These are phyloP conservation scores for Pseudocercospora cruenta DNA, from an alignment of 2,329 filamentous ascomycete species.

Conservation along the genomic window DNA sequence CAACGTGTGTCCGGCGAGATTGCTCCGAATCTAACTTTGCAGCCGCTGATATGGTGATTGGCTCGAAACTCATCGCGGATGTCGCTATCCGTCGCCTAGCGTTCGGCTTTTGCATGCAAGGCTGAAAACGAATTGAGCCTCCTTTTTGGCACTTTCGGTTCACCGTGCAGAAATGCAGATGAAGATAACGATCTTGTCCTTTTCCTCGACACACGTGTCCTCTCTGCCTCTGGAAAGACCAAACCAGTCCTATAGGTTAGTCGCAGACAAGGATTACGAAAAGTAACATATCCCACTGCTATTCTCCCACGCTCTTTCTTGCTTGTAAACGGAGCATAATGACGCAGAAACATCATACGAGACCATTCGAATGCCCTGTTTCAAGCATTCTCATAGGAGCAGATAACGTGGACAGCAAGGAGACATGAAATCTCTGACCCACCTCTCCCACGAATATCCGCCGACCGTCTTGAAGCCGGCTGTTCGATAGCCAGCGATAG, in stretches of 20 bases:
- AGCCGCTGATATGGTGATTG: conserved; percentile 13
- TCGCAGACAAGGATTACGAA: background rate
- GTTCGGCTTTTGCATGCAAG: conserved; percentile 11
- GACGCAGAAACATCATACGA: conserved; percentile 2
- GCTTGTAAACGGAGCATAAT: conserved; percentile 6
- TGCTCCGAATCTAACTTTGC: conserved; percentile 15
- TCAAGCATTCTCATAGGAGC: background rate
- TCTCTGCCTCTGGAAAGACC: background rate
- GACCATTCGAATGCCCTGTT: background rate
- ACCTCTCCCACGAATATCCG: background rate
- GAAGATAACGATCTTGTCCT: background rate
- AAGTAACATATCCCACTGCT: background rate
- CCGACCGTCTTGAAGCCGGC: conserved; percentile 2
- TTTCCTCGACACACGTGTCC: background rate
- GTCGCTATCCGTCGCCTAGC: conserved; percentile 8
- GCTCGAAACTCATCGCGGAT: conserved; percentile 16
- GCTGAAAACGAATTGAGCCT: conserved; percentile 2
- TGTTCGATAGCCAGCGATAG: conserved; percentile 5
- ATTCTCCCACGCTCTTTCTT: conserved; percentile 10
- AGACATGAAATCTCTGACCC: background rate
- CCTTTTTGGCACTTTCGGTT: conserved; percentile 1
- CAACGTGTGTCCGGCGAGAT: conserved; percentile 20
- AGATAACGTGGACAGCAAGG: conserved; percentile 2
- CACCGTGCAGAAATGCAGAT: conserved; percentile 3
- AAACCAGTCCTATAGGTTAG: background rate